Base-by-base conservation (phyloP, 805 yeast species). In the Suhomyces canberraensis region DNA sequence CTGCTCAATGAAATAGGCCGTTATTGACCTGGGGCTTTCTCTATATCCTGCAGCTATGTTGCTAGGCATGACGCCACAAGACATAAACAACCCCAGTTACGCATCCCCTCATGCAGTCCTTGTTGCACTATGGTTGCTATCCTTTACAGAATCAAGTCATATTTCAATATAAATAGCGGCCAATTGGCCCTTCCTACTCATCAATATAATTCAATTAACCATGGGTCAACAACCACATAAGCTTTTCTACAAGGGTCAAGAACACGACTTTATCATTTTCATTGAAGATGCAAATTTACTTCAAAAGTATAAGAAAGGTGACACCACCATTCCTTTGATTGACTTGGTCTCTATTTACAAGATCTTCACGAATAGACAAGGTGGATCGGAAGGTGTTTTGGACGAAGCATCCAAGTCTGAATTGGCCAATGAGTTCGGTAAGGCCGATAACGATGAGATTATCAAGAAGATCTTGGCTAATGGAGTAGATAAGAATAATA, bases 371-470 rank as follows among this genome's bases (percentile, higher is more conserved):
- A 75, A 77, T 38, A 71, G 72, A 42, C 68, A 66, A 16, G 83
- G 85, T 31, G 95, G 95, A 21, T 64, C 78, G 3, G 84, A 78
- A 48, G 95, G 95, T 39, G 70, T 73, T 7, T 55, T 84, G 17
- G 85, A 81, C 35, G 80, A 76, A 50, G 95, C 91, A 2, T 81
- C 91, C 6, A 73, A 76, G 38, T 64, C 68, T 14, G 84, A 80
- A 41, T 55, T 87, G 26, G 71, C 70, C 34, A 74, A 74, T 44
- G 93, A 86, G 51, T 87, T 88, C 46, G 91, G 89, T 19, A 65
- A 74, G 17, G 62, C 70, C 33, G 66, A 63, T 27, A 51, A 58
- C 3, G 86, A 81, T 36, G 81, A 76, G 18, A 71, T 75, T n/a
- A 72, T 87, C 38, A 72, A 73, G 37, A 54, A 60, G 33, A 83